These are phyloP conservation scores for Cercospora sp. DNA, from an alignment of 2,329 filamentous ascomycete genomes.

Conservation along the genomic window DNA sequence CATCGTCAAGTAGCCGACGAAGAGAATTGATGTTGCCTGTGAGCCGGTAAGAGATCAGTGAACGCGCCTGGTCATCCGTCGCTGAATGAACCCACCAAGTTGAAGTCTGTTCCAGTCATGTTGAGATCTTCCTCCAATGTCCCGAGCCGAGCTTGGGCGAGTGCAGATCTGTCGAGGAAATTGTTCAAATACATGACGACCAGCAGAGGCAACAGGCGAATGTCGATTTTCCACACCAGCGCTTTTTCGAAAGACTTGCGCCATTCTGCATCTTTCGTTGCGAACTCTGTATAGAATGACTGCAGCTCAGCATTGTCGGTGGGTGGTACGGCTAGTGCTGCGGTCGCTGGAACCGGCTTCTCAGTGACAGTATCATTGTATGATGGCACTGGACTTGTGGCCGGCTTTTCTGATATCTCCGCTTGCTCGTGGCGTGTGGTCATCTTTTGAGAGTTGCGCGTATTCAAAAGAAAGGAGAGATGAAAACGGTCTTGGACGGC, in stretches of 20 bases:
- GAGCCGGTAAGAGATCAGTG: background rate
- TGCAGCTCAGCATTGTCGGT: constrained; percentile 3
- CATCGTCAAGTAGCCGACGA: constrained; percentile 54
- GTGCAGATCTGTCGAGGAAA: constrained; percentile 55
- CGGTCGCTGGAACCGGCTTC: background rate
- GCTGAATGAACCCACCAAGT: background rate
- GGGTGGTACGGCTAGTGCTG: background rate
- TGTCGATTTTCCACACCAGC: constrained; percentile 70
- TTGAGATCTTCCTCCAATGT: constrained; percentile 34
- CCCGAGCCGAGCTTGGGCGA: constrained; percentile 13
- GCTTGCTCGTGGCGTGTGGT: background rate
- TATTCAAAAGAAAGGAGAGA: background rate
- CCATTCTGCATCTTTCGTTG: constrained; percentile 7
- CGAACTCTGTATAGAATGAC: constrained; percentile 4
- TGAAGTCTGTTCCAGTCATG: constrained; percentile 11
- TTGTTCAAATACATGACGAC: constrained; percentile 76
- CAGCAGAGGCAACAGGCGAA: constrained; percentile 67
- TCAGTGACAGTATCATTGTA: background rate
- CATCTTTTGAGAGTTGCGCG: background rate
- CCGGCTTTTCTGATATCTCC: constrained; percentile 1
- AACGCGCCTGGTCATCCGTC: background rate
- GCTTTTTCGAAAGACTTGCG: constrained; percentile 47
- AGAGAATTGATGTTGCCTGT: constrained; percentile 52
- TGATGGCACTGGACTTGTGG: constrained; percentile 1
- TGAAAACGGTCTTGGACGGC: background rate